These are phyloP conservation scores for Backusella morwellensis DNA, from an alignment of 192 early-diverging fungal genomes.

Conservation along the genomic window DNA sequence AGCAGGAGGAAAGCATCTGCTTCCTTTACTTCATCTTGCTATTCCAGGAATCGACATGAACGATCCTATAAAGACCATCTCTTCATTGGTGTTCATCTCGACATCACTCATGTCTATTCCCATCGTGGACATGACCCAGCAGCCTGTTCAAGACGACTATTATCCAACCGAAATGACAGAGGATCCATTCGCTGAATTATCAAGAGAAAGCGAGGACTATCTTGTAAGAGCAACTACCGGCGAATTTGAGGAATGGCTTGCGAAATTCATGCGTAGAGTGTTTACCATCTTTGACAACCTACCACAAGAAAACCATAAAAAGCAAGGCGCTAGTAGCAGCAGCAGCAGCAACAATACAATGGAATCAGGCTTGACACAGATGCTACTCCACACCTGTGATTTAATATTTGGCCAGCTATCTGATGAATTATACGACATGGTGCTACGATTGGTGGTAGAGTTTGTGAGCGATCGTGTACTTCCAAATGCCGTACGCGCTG, in stretches of 20 bases:
- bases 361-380: slow-evolving; percentile 47
- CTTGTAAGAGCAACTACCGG: slow-evolving; percentile 68
- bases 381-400: slow-evolving; percentile 63
- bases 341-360: slow-evolving; percentile 15
- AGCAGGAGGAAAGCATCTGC: slow-evolving; percentile 79
- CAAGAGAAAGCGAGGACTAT: slow-evolving; percentile 68
- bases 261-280: slow-evolving; percentile 75
- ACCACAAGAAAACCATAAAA: slow-evolving; percentile 60
- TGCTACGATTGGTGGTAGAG: slow-evolving; percentile 55
- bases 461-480: slow-evolving; percentile 57
- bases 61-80: slow-evolving; percentile 80
- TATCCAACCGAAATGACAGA: slow-evolving; percentile 29
- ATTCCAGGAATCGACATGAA: slow-evolving; percentile 94
- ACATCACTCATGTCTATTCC: slow-evolving; percentile 64
- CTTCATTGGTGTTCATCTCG: slow-evolving; percentile 68
- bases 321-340: slow-evolving; percentile 27
- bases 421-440: slow-evolving; percentile 58
- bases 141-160: slow-evolving; percentile 4
- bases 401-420: slow-evolving; percentile 69
- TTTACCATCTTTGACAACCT: slow-evolving; percentile 79
- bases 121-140: slow-evolving; percentile 60
- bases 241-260: slow-evolving; percentile 86
- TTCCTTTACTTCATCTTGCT: slow-evolving; percentile 71
- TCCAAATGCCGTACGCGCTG: slow-evolving; percentile 67
- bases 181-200: slow-evolving; percentile 40